Conservation (phyloP, 352 stramenopile species). For the Globisporangium viniferum region DNA sequence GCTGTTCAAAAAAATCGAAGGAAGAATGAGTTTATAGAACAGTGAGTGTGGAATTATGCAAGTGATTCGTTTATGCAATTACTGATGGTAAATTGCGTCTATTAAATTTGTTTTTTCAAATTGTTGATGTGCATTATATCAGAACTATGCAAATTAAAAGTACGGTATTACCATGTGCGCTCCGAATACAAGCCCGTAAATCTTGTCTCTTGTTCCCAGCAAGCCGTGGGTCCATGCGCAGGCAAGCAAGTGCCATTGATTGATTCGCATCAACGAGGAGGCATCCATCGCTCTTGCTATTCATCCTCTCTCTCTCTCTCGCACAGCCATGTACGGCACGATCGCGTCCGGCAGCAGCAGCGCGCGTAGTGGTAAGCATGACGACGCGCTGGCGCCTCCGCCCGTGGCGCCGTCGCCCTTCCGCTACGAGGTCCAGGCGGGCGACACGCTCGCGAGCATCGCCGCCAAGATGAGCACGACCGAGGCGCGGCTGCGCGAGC, state of each 20-base stretch:
- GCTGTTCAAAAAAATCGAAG: neutral
- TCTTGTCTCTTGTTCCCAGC: conserved; percentile 12
- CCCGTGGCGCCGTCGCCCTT: conserved; percentile 48
- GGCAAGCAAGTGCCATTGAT: conserved; percentile 4
- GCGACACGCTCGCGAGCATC: conserved; percentile 62
- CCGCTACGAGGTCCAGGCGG: conserved; percentile 64
- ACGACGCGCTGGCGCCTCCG: conserved; percentile 20
- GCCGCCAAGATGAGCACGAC: conserved; percentile 64
- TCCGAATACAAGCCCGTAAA: conserved; percentile 1
- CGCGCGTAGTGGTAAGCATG: conserved; percentile 21
- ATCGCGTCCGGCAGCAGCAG: conserved; percentile 26
- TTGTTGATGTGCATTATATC: neutral
- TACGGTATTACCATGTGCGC: neutral
- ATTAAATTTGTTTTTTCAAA: neutral
- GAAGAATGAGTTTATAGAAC: neutral
- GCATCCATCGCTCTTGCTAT: neutral
- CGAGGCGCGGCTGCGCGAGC: conserved; percentile 45
- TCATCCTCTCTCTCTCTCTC: neutral
- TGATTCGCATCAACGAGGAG: conserved; percentile 1
- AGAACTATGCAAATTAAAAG: neutral
- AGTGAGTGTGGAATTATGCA: neutral
- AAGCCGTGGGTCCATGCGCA: neutral
- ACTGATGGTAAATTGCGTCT: neutral
- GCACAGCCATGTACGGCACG: conserved; percentile 47
- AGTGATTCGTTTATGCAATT: neutral